A percentile compares a stretch with the other conserved stretches of the same genome.
Conservation (phyloP, 2,329 filamentous ascomycete genomes). For the Botryotinia calthae region DNA sequence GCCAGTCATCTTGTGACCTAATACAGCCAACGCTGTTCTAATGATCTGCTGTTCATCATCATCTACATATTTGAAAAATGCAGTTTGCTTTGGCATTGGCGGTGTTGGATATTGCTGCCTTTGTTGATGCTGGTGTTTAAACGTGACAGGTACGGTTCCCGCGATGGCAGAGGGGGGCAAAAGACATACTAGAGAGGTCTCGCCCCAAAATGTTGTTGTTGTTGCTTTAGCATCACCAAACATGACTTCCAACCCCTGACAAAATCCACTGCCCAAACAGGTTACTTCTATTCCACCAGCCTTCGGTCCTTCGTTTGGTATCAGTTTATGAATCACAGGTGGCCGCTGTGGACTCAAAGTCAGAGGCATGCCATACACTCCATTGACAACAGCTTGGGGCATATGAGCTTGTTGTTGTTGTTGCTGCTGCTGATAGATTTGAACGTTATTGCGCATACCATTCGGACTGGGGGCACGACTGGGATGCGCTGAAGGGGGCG, state of each 20-base stretch:
- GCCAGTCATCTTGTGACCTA: slow-evolving; percentile 63
- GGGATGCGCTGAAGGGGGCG: slow-evolving; percentile 67
- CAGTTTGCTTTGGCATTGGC: slow-evolving; percentile 48
- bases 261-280: slow-evolving; percentile 76
- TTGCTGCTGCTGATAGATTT: slow-evolving; percentile 45
- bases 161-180: slow-evolving; percentile 57
- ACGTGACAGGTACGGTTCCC: slow-evolving; percentile 58
- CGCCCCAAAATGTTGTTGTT: slow-evolving; percentile 62
- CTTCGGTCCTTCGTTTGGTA: slow-evolving; percentile 77
- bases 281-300: slow-evolving; percentile 85
- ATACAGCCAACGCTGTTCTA: slow-evolving; percentile 62
- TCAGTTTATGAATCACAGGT: slow-evolving; percentile 75
- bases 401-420: slow-evolving; percentile 43
- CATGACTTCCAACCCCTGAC: slow-evolving; percentile 75
- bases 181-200: slow-evolving; percentile 61
- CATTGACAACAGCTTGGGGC: slow-evolving; percentile 48
- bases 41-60: slow-evolving; percentile 68
- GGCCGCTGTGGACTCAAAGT: slow-evolving; percentile 51
- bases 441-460: slow-evolving; percentile 48
- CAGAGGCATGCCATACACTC: slow-evolving; percentile 52
- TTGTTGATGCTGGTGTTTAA: slow-evolving; percentile 51
- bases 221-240: slow-evolving; percentile 70
- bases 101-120: slow-evolving; percentile 44
- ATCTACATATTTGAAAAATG: slow-evolving; percentile 71
- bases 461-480: slow-evolving; percentile 77